phyloP scores from a whole-genome alignment of 139 green algal species.

The Micromonas pusilla region DNA sequence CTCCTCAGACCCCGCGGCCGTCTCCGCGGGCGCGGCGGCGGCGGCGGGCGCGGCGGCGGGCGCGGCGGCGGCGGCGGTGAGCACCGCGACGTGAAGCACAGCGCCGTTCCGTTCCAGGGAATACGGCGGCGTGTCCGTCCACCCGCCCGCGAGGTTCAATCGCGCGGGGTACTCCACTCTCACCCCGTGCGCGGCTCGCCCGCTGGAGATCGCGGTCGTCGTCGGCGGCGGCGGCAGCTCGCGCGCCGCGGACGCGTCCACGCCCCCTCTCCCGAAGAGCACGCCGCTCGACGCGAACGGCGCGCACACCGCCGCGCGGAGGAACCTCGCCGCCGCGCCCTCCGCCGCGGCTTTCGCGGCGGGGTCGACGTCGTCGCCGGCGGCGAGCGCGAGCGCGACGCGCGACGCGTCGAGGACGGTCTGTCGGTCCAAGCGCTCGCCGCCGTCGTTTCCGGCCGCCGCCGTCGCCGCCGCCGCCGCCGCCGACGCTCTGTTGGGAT shows the following conservation, averaged over 20 bases:
- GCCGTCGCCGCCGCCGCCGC: too few relatives aligned
- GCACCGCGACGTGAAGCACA: slow-evolving; percentile 32
- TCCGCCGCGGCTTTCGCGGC: slow-evolving; percentile 20
- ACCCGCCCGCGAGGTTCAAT: slow-evolving; percentile 36
- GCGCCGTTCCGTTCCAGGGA: slow-evolving; percentile 28
- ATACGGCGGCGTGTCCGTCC: slow-evolving; percentile 41
- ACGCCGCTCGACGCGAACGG: background rate
- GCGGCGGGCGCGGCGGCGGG: too few relatives aligned
- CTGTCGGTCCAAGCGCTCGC: background rate
- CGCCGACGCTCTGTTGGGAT: background rate
- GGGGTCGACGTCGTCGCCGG: slow-evolving; percentile 9
- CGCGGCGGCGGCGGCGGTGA: slow-evolving; percentile 17
- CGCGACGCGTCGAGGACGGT: background rate
- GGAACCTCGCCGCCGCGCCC: background rate
- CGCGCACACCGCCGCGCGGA: background rate
- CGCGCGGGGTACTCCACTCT: slow-evolving; percentile 30
- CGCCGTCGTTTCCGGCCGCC: background rate
- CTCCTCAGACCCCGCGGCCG: too few relatives aligned
- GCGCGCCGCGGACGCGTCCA: background rate
- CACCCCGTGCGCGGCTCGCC: background rate
- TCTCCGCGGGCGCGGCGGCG: background rate
- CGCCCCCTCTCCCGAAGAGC: background rate
- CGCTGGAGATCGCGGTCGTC: background rate
- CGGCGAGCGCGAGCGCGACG: slow-evolving; percentile 17
- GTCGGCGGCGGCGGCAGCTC: background rate